Base-by-base conservation (phyloP, 805 yeast genomes). In the Candida palmyrensis region DNA sequence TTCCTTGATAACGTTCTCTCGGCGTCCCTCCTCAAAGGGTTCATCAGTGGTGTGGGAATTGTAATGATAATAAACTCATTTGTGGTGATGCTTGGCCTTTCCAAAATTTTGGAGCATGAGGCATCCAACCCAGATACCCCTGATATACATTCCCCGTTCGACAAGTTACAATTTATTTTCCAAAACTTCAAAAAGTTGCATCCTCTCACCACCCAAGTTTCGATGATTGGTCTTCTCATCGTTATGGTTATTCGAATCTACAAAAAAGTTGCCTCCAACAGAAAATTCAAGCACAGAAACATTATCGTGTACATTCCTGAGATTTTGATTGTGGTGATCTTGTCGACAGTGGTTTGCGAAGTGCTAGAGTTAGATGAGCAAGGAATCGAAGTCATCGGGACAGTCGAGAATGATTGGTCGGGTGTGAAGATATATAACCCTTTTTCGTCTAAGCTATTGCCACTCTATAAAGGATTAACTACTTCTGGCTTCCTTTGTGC, bases 261-360 rank as follows among this genome's bases (percentile, higher is more conserved):
- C 35, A 61, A 59, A 43, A 46, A 66, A 18, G 44, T 54, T 31
- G 57, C 57, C 3, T 37, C 48, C 3, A 52, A 40, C 18, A 45
- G 47, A n/a, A 40, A 42, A 14, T 4, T 16, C 12, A 22, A 17
- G 14, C 13, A 17, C 19, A 23, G 20, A 10, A 37, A 33, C 10
- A 57, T 65, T 37, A 68, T 76, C 8, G 68, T 79, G 1, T 83
- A 82, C 39, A 55, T 92, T 20, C 97, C 98, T 0, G 97, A 90
- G 43, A 89, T 90, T 24, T 62, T 90, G 37, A 46, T 82, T 3
- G 82, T 83, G n/a, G 88, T 90, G 1, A 60, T 77, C 0, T 47
- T 75, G 0, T 66, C 82, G 0, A 77, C 89, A 0, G 35, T 74
- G 3, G 49, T 82, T 6, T 75, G 84, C 6, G 50, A 55, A 2